phyloP scores from a whole-genome alignment of 164 flowering plant species.

The Annona squamosa region DNA sequence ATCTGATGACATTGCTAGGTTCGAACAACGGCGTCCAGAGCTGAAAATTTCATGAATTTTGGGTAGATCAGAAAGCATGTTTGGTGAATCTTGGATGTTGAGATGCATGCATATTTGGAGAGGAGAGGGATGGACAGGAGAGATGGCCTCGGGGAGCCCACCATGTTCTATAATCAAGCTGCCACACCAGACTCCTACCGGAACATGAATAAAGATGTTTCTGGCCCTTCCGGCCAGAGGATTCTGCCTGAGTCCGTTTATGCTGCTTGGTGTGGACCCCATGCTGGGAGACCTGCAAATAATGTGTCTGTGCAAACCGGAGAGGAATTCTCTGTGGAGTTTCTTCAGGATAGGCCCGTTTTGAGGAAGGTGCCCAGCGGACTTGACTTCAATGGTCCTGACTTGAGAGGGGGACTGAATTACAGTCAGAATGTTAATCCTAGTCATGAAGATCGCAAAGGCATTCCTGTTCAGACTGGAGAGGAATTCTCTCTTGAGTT shows the following conservation, averaged over 20 bases:
- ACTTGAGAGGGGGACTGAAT: constrained; percentile 17
- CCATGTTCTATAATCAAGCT: constrained; percentile 5
- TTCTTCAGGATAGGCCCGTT: constrained; percentile 41
- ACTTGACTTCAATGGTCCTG: constrained; percentile 20
- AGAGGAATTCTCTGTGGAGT: constrained; percentile 70
- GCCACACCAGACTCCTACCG: not conserved
- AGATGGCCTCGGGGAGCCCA: constrained; percentile 2
- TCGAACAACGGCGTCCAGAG: not conserved
- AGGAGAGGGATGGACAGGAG: constrained; percentile 1
- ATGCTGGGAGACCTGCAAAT: constrained; percentile 17
- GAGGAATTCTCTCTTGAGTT: constrained; percentile 72
- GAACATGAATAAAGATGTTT: constrained; percentile 33
- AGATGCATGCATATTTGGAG: not conserved
- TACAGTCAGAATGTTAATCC: constrained; percentile 16
- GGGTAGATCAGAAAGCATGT: not conserved
- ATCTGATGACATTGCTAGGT: not conserved
- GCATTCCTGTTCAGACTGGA: constrained; percentile 57
- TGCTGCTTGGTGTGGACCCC: constrained; percentile 9
- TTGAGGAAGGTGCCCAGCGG: constrained; percentile 20
- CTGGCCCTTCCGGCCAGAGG: constrained; percentile 27
- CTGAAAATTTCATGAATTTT: not conserved
- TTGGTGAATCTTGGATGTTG: not conserved
- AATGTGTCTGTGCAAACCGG: constrained; percentile 66
- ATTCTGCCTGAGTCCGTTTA: constrained; percentile 16
- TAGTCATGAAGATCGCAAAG: constrained; percentile 39